Percentiles rank a stretch among this genome's conserved stretches.
Evolutionary conservation across 345 rosid species (phyloP).

Genomic region (Geranium rotundifolium): DNA sequence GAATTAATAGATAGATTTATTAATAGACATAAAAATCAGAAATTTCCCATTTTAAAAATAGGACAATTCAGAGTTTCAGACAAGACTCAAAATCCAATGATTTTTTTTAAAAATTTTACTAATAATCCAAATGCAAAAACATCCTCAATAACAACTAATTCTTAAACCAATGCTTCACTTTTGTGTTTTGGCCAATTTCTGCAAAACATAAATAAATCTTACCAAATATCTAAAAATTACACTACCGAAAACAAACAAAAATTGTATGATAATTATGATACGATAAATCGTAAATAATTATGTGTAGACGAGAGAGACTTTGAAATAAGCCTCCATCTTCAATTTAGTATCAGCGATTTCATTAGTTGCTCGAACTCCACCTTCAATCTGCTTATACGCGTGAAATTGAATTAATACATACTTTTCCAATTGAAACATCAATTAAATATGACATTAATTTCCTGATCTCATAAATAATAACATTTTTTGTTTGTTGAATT

Average conservation of each 20-base stretch:
- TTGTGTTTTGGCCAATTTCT: background rate
- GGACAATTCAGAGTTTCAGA: background rate
- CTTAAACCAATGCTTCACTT: background rate
- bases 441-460: background rate
- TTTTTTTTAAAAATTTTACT: background rate
- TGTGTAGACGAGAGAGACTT: background rate
- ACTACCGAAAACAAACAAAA: too few relatives aligned
- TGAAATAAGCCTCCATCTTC: background rate
- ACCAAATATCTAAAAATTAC: background rate
- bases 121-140: too few relatives aligned
- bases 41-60: background rate
- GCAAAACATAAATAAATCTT: background rate
- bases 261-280: too few relatives aligned
- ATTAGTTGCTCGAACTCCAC: background rate
- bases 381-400: background rate
- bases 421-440: too few relatives aligned
- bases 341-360: background rate
- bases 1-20: too few relatives aligned
- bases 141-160: background rate
- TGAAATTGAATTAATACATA: background rate
- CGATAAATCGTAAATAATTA: background rate
- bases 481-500: background rate
- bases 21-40: background rate
- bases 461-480: background rate
- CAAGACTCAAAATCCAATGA: background rate